Conservation (phyloP, 2,329 filamentous ascomycete species). For the Bimuria novae-zelandiae region DNA sequence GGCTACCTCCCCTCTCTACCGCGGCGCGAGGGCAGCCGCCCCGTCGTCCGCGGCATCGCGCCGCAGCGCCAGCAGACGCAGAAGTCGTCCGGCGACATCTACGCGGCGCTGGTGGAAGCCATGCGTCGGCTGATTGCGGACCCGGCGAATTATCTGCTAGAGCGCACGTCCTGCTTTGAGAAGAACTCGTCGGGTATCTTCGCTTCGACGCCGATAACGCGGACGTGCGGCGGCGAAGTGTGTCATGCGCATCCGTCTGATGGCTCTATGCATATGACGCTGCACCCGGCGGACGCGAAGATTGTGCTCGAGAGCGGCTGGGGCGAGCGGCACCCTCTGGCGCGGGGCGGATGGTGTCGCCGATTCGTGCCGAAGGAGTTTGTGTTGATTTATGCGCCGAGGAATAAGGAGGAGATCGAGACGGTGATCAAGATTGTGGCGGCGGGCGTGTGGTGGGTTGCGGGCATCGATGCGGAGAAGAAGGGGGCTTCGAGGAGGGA, state of each 20-base stretch:
- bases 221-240: slow-evolving; percentile 78
- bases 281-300: slow-evolving; percentile 78
- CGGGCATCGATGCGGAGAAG: slow-evolving; percentile 42
- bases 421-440: slow-evolving; percentile 71
- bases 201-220: slow-evolving; percentile 66
- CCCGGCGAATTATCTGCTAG: slow-evolving; percentile 35
- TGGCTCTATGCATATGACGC: slow-evolving; percentile 75
- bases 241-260: slow-evolving; percentile 80
- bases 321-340: slow-evolving; percentile 72
- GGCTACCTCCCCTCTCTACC: slow-evolving; percentile 71
- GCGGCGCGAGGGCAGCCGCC: slow-evolving; percentile 66
- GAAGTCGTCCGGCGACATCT: slow-evolving; percentile 58
- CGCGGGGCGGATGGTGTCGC: slow-evolving; percentile 67
- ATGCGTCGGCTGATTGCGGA: slow-evolving; percentile 30
- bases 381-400: slow-evolving; percentile 80
- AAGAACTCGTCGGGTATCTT: slow-evolving; percentile 82
- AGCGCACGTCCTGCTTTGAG: slow-evolving; percentile 76
- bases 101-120: slow-evolving; percentile 30
- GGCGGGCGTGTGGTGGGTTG: slow-evolving; percentile 73
- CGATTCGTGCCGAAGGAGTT: slow-evolving; percentile 76
- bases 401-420: slow-evolving; percentile 69
- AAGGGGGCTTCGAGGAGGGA: slow-evolving; percentile 25
- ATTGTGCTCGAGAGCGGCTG: slow-evolving; percentile 75
- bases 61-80: slow-evolving; percentile 81
- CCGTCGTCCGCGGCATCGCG: slow-evolving; percentile 73